phyloP scores from a whole-genome alignment of 129 eudicot species.

The Arctium lappa region DNA sequence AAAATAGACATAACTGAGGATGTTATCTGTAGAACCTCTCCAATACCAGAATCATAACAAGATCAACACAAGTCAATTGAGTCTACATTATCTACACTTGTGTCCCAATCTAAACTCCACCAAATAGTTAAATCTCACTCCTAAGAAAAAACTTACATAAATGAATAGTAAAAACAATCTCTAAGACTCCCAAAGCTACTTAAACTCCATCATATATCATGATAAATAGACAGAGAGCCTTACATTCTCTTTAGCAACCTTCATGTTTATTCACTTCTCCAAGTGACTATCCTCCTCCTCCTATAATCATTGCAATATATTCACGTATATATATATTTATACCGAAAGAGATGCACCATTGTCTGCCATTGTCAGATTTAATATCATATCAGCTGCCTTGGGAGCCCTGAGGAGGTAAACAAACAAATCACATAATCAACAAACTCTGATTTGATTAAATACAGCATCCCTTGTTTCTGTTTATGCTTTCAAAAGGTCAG shows the following conservation, averaged over 20 bases:
- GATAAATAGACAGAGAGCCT: background rate
- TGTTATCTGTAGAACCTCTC: background rate
- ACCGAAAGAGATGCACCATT: conserved; percentile 96
- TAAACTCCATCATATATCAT: background rate
- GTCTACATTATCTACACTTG: background rate
- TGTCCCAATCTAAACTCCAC: background rate
- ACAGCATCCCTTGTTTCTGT: too few relatives aligned
- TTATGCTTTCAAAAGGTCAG: too few relatives aligned
- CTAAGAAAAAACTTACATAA: background rate
- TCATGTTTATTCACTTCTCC: background rate
- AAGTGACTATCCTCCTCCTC: background rate
- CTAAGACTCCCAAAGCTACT: background rate
- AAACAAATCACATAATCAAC: conserved; percentile 1
- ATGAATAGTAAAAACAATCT: background rate
- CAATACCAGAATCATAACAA: background rate
- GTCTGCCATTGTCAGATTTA: conserved; percentile 77
- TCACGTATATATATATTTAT: conserved; percentile 15
- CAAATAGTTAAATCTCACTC: background rate
- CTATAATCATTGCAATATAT: background rate
- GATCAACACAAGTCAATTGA: background rate
- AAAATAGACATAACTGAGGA: too few relatives aligned
- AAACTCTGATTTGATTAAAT: background rate
- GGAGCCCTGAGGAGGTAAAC: conserved; percentile 63
- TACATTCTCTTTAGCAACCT: background rate
- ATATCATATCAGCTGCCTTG: conserved; percentile 91